Evolutionary conservation across 306 rosid species (phyloP).

Genomic region (Vigna nakashimae): DNA sequence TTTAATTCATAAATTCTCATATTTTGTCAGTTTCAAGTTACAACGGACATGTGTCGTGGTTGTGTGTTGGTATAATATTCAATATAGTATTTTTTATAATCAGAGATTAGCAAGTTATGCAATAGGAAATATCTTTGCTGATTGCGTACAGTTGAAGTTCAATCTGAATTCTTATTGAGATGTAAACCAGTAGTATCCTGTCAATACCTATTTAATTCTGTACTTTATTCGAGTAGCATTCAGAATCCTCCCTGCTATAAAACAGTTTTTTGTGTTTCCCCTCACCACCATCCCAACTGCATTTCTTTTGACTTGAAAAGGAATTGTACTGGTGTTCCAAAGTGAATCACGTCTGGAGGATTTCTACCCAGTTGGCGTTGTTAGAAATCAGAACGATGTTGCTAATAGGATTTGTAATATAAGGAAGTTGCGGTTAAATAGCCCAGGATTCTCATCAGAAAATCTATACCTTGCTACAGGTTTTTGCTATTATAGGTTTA

Average conservation of each 20-base stretch:
- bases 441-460: too few relatives aligned
- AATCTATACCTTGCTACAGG: background rate
- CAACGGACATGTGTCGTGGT: background rate
- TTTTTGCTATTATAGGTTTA: background rate
- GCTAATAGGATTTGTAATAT: too few relatives aligned
- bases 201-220: background rate
- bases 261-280: background rate
- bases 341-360: too few relatives aligned
- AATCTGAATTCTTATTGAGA: background rate
- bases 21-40: background rate
- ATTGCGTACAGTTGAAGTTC: background rate
- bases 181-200: background rate
- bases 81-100: slow-evolving; percentile 10
- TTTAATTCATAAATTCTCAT: slow-evolving; percentile 23
- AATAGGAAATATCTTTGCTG: background rate
- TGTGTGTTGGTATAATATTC: slow-evolving; percentile 25
- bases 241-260: background rate
- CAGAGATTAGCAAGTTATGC: background rate
- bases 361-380: too few relatives aligned
- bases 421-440: too few relatives aligned
- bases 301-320: background rate
- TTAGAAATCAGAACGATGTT: too few relatives aligned
- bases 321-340: too few relatives aligned
- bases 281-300: background rate
- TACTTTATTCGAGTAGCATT: background rate